A percentile compares a stretch with the other conserved stretches of the same genome.
phyloP scores from a whole-genome alignment of 2,329 filamentous ascomycete genomes.

The Pseudocercospora vitis region DNA sequence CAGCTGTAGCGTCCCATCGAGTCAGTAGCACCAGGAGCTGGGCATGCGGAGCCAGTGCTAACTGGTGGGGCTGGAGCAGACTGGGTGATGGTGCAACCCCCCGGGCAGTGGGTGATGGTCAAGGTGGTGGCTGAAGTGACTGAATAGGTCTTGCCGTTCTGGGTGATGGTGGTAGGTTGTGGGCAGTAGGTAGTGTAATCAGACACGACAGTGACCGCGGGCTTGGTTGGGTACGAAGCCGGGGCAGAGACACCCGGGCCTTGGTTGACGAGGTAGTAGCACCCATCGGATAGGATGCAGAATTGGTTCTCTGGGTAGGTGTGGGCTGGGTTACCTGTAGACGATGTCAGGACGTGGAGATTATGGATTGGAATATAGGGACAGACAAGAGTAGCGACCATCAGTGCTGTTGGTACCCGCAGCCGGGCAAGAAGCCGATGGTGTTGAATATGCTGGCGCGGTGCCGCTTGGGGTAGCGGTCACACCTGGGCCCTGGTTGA shows the following conservation, averaged over 20 bases:
- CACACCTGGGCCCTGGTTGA: slow-evolving; percentile 14
- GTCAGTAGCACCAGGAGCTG: slow-evolving; percentile 1
- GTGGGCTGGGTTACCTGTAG: slow-evolving; percentile 10
- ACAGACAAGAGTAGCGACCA: slow-evolving; percentile 11
- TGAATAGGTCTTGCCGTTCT: slow-evolving; percentile 15
- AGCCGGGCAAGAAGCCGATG: slow-evolving; percentile 3
- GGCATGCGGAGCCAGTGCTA: slow-evolving; percentile 8
- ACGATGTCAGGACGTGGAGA: too few relatives aligned
- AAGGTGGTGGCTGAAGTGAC: slow-evolving; percentile 16
- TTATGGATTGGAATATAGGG: too few relatives aligned
- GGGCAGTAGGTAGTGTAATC: slow-evolving; percentile 19
- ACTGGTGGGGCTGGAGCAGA: background rate
- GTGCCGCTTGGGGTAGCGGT: slow-evolving; percentile 1
- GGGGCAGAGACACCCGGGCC: background rate
- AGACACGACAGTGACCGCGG: slow-evolving; percentile 9
- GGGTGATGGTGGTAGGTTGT: slow-evolving; percentile 14
- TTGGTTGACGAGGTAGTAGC: slow-evolving; percentile 12
- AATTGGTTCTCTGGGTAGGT: slow-evolving; percentile 5
- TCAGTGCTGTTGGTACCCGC: slow-evolving; percentile 2
- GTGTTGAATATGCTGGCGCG: slow-evolving; percentile 1
- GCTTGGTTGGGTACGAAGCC: background rate
- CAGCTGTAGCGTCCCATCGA: slow-evolving; percentile 12
- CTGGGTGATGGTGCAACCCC: slow-evolving; percentile 15
- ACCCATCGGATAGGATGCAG: background rate
- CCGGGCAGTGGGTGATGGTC: slow-evolving; percentile 18